Evolutionary conservation across 2,329 filamentous ascomycete species (phyloP), one percentile per base, ranked within the genome.

Genomic region (Penicillium expansum): DNA sequence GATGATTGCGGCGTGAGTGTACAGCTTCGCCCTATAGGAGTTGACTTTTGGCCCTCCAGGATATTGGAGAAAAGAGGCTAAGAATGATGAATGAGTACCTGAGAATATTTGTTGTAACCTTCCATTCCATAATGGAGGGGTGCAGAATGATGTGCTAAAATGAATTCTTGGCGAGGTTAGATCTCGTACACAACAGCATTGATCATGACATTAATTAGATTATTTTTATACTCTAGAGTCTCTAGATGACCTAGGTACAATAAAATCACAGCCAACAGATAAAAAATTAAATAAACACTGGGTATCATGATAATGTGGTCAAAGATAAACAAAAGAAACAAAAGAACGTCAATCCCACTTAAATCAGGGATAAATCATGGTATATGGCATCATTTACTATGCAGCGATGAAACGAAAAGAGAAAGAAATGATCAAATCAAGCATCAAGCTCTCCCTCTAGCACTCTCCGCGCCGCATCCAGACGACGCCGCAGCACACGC

Each of bases 401-500:
- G 38, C 44, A 48, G 35, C 39, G 32, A 55, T 45, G 57, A 42
- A 24, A 54, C 38, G 29, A 13, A 32, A 55, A 39, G 3, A 47
- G 13, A 44, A 44, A 50, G n/a, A 30, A 44, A 48, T 20, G 11
- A 38, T 30, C 48, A 55, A 16, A 58, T 67, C 51, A 72, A 63
- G 65, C 61, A 62, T 79, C 80, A 61, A 86, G 82, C 57, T 86
- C 76, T 5, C 90, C 90, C 63, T 93, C 90, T 30, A 96, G 78
- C 4, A 90, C 82, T 51, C 84, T 81, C 58, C 86, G 85, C 5
- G 91, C 92, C 51, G 86, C 84, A 63, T 95, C 90, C 49, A 96
- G 81, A 63, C 89, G 82, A 61, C 88, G 79, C 58, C 91, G 80
- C 72, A 89, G 86, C 57, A 87, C 79, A 53, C 63, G 90, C 83